These are phyloP conservation scores for Lepiota subincarnata DNA, from an alignment of 768 basidiomycete genomes.

Conservation along the genomic window DNA sequence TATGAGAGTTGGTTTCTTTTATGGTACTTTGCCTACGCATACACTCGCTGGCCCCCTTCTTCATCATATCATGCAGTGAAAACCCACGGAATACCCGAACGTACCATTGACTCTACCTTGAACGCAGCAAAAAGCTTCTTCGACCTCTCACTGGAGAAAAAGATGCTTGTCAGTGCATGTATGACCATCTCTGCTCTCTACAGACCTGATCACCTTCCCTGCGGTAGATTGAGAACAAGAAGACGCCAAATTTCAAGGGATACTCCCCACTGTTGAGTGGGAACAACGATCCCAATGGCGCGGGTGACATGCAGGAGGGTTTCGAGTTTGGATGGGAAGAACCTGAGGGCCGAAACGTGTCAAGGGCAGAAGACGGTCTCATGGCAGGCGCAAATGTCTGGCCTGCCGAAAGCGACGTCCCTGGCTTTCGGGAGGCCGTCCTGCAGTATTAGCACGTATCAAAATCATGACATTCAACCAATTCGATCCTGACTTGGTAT, in stretches of 20 bases:
- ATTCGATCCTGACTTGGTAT: background rate
- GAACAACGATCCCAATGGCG: slow-evolving; percentile 70
- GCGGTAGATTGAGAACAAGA: slow-evolving; percentile 61
- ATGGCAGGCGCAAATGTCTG: slow-evolving; percentile 78
- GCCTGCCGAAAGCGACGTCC: slow-evolving; percentile 50
- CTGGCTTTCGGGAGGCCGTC: slow-evolving; percentile 55
- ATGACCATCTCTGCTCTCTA: background rate
- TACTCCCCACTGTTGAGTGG: slow-evolving; percentile 67
- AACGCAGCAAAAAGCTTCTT: slow-evolving; percentile 61
- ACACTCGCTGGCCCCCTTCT: background rate
- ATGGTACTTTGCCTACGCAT: slow-evolving; percentile 39
- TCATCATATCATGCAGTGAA: slow-evolving; percentile 40
- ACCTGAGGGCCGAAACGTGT: slow-evolving; percentile 22
- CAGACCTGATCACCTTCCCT: background rate
- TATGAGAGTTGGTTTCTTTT: slow-evolving; percentile 82
- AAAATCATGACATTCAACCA: background rate
- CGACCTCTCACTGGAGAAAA: slow-evolving; percentile 52
- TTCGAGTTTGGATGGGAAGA: slow-evolving; percentile 82
- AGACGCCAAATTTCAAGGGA: slow-evolving; percentile 70
- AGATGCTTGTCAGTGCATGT: slow-evolving; percentile 54
- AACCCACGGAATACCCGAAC: slow-evolving; percentile 70
- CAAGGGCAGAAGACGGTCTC: slow-evolving; percentile 33
- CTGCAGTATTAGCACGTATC: slow-evolving; percentile 63
- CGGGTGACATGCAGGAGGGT: slow-evolving; percentile 89
- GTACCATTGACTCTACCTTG: slow-evolving; percentile 41